Evolutionary conservation across 306 rosid species (phyloP), one percentile per base, ranked within the genome.

Genomic region (Quercus rubra): DNA sequence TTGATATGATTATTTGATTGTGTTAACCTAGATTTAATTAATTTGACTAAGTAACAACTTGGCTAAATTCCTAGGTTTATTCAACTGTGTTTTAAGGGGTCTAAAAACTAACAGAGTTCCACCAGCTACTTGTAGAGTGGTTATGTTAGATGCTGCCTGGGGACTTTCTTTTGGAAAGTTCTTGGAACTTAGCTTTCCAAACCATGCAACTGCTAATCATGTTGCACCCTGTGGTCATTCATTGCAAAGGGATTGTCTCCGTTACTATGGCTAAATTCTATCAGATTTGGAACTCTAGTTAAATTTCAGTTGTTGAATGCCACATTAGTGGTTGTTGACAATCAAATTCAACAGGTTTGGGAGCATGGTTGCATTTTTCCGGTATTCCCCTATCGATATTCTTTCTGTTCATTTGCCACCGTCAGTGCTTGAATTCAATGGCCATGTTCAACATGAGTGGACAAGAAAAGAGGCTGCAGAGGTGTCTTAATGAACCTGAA

Each of bases 101-200:
- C n/a, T n/a, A n/a, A n/a, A n/a, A n/a, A n/a, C n/a, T n/a, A n/a
- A n/a, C n/a, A n/a, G 97, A 85, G 94, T 96, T 83, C 99, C 99
- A 63, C 97, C 97, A 7, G 99, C 99, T 78, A 93, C 98, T 63
- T 93, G 87, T 38, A 91, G 99, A 80, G 94, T 96, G 59, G 81
- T 96, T 77, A 96, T 96, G 99, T 96, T 98, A 0, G 96, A 96
- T 89, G 98, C 99, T 74, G 99, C 99, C 3, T 96, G 99, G 99
- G 98, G 97, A 52, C 91, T 96, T 83, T 96, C 99, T 70, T 92
- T 96, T 86, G 99, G 99, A 75, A 96, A 96, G 86, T 96, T 96
- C 85, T 88, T 96, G 92, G 99, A 96, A 84, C 94, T 96, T 76
- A 92, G 99, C 86, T 96, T 96, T 80, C 93, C 99, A 79, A 95